Base-by-base conservation (phyloP, 176 grass and related monocot species). In the Aegilops speltoides region DNA sequence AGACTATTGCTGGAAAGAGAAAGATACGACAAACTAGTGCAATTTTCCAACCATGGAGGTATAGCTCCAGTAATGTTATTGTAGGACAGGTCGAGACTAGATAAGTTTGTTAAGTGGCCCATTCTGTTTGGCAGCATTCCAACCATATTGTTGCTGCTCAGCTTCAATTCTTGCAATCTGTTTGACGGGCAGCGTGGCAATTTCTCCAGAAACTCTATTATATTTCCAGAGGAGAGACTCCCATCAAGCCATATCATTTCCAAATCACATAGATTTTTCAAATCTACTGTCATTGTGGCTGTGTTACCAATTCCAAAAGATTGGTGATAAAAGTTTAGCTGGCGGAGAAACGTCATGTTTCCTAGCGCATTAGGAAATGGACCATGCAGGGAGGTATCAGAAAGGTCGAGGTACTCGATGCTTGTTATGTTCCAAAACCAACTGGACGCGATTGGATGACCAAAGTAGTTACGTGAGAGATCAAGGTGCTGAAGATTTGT, bases 251-350 rank as follows among this genome's bases (percentile, higher is more conserved):
- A 0, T 28, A 90, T 3, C 14, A 7, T 2, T 71, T 23, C 32
- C 36, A 90, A 59, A 3, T 77, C 77, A 57, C 68, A 68, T 16
- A 91, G 60, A 19, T 71, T 85, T 12, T 43, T 75, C 46, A 81
- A 24, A 5, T 36, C 68, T 1, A 40, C 34, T 22, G 20, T n/a
- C 33, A 71, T 38, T 11, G 68, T 37, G 22, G 68, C 32, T 10
- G 0, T n/a, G 68, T 71, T 71, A 1, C 68, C 20, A 8, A 2
- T 41, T 41, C 8, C 38, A 41, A 41, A 41, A 41, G 2, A 37
- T 7, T 37, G 36, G 36, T 37, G 36, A 37, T 37, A 37, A 37
- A 37, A 37, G 36, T 37, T 1, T 37, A 37, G 36, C 36, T 37
- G 36, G 36, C 36, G 68, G 20, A 72, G 68, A 9, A 10, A 72